Percentiles rank a stretch among this genome's conserved stretches.
Evolutionary conservation across 106 monocot species (phyloP).

Genomic region (Dioscorea zingiberensis): DNA sequence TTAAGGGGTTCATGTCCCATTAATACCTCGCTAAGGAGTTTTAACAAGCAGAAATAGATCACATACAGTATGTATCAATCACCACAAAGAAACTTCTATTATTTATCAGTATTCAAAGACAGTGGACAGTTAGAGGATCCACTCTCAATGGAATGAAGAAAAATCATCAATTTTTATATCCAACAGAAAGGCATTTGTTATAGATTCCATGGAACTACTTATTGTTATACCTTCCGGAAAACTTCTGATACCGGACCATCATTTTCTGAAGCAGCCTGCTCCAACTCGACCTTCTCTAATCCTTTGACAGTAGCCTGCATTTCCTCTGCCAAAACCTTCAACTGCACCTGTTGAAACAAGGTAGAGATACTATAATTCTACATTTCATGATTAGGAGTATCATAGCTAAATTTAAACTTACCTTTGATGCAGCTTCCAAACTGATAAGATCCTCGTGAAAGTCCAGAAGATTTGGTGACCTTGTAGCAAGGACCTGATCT

Average conservation of each 20-base stretch:
- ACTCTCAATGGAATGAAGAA: neutral
- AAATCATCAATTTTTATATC: neutral
- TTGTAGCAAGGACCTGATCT: conserved; percentile 79
- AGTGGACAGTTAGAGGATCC: neutral
- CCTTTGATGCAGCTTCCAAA: conserved; percentile 93
- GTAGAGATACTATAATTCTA: neutral
- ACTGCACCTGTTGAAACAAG: conserved; percentile 44
- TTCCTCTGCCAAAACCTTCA: conserved; percentile 94
- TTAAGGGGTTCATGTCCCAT: too few species aligned
- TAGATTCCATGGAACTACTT: neutral
- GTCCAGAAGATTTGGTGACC: conserved; percentile 78
- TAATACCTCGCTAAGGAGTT: too few species aligned
- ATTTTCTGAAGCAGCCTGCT: conserved; percentile 78
- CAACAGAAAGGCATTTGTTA: neutral
- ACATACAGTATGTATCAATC: too few species aligned
- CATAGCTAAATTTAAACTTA: conserved; percentile 14
- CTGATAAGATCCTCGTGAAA: conserved; percentile 75
- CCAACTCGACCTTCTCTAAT: conserved; percentile 74
- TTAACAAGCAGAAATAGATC: too few species aligned
- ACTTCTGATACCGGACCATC: conserved; percentile 93
- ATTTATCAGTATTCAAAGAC: neutral
- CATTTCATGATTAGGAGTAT: neutral
- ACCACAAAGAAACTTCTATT: too few species aligned
- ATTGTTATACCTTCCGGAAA: conserved; percentile 68
- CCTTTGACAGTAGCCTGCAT: conserved; percentile 97